Evolutionary conservation across 106 monocot genomes (phyloP).

Genomic region (Chionographis japonica): DNA sequence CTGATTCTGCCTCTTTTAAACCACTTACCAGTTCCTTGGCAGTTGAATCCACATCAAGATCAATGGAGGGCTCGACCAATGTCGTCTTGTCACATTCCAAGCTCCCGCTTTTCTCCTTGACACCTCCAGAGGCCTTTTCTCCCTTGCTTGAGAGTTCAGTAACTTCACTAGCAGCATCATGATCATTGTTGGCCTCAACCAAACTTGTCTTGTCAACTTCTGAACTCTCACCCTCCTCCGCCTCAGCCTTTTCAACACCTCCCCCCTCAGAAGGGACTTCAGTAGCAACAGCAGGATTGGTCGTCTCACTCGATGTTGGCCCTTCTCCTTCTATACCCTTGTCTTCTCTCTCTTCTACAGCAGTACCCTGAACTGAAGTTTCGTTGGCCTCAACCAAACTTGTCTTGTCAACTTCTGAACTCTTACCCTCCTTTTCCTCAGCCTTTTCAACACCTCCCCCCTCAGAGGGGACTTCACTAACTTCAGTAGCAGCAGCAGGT

Average conservation of each 20-base stretch:
- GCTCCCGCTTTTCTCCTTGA: not conserved
- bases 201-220: not conserved
- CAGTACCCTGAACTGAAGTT: not conserved
- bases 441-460: not conserved
- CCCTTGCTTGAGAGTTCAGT: constrained; percentile 7
- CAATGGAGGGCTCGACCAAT: constrained; percentile 12
- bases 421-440: not conserved
- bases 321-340: not conserved
- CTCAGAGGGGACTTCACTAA: not conserved
- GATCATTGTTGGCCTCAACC: constrained; percentile 2
- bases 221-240: not conserved
- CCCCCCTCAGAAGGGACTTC: not conserved
- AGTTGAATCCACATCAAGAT: not conserved
- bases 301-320: not conserved
- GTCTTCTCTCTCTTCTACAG: constrained; percentile 11
- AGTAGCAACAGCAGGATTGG: not conserved
- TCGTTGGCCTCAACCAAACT: no score
- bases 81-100: constrained; percentile 1
- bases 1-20: not conserved
- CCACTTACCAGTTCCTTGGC: not conserved
- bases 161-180: not conserved
- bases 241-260: not conserved
- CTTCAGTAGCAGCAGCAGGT: not conserved
- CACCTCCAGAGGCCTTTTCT: constrained; percentile 5
- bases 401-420: not conserved